Base-by-base conservation (phyloP, 2,329 filamentous ascomycete genomes). In the Penicillium sp. region DNA sequence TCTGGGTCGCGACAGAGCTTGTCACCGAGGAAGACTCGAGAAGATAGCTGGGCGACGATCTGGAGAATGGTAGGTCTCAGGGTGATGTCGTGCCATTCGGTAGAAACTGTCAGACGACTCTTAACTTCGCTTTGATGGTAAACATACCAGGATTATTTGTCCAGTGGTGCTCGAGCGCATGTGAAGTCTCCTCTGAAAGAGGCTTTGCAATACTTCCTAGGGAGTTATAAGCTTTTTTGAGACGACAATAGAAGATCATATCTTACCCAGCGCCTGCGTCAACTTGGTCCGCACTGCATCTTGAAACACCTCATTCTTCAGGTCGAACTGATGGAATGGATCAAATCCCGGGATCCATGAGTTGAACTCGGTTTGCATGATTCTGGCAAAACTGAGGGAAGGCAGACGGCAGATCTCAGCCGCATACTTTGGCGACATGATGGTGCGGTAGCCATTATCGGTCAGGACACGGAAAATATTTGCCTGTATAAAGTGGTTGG, bases 331-430 rank as follows among this genome's bases (percentile, higher is more conserved):
- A 9, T 38, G 29, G 14, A 55, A 52, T 4, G 25, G 10, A n/a
- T 27, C 25, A 11, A 27, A 27, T 6, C 25, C 25, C 12, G 9
- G 9, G 25, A 27, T 6, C 9, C 12, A 13, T 6, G 25, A 4
- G 8, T 55, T 47, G 15, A 53, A 50, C 3, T 55, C 47, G 4
- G 30, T 15, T 1, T 12, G 41, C 1, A 49, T 33, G 3, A 39
- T 35, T 4, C 31, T 22, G 12, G 39, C 39, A 30, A 57, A 52
- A 23, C 43, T 54, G 13, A 57, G 25, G 0, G 23, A 38, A 7
- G 34, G 39, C 11, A 49, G 41, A n/a, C 30, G 52, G n/a, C 47
- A 43, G n/a, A 57, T 37, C 9, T 59, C 55, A 6, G 47, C 38
- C 1, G 47, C 48, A 20, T 54, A 57, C 7, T 47, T 38, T 0